Evolutionary conservation across 2,329 filamentous ascomycete genomes (phyloP).

Genomic region (Epichloe gansuensis): DNA sequence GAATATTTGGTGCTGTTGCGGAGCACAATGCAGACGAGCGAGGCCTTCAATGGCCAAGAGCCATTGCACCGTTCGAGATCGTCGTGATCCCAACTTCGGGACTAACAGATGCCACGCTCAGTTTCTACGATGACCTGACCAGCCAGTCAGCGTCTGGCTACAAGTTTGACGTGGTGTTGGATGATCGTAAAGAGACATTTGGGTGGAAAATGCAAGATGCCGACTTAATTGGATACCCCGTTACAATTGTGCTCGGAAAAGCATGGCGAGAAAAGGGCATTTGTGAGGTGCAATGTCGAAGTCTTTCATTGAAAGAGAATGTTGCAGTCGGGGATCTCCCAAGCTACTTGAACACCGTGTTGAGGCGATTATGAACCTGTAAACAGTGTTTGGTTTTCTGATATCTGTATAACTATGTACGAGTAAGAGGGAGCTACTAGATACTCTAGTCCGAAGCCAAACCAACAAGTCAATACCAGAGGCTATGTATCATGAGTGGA

Average conservation of each 20-base stretch:
- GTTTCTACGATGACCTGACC: constrained; percentile 52
- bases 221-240: constrained; percentile 76
- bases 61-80: constrained; percentile 74
- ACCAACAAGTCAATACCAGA: neutral
- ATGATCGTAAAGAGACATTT: constrained; percentile 58
- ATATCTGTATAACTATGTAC: neutral
- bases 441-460: neutral
- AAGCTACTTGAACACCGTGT: constrained; percentile 30
- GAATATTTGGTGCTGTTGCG: constrained; percentile 78
- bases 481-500: neutral
- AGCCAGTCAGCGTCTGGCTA: constrained; percentile 6
- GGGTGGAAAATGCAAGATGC: constrained; percentile 86
- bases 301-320: constrained; percentile 48
- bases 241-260: constrained; percentile 68
- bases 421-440: neutral
- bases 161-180: constrained; percentile 54
- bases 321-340: constrained; percentile 36
- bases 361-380: constrained; percentile 35
- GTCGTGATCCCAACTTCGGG: constrained; percentile 47
- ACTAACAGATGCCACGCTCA: constrained; percentile 34
- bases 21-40: constrained; percentile 57
- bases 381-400: neutral
- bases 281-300: constrained; percentile 73
- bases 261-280: constrained; percentile 45
- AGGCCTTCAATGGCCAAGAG: constrained; percentile 79